Evolutionary conservation across 495 filamentous ascomycete genomes (phyloP), one percentile per base, ranked within the genome.

Genomic region (Venustampulla echinocandica): DNA sequence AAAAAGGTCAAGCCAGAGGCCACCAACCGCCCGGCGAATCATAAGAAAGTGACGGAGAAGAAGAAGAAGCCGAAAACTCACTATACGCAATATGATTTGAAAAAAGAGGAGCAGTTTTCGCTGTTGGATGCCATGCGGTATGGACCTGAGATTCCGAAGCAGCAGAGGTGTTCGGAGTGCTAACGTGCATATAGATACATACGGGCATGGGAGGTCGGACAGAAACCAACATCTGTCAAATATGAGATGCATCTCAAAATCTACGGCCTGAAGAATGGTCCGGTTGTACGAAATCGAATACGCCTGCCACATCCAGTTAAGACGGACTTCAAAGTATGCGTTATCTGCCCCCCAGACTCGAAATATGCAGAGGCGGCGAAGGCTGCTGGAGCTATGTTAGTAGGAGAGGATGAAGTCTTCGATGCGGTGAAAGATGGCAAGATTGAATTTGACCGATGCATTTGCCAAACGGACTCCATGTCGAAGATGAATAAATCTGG

Each of bases 81-180:
- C 49, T 95, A 76, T 61, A 71, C 61, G 19, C 69, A 81, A 44
- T 70, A 73, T 56, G 69, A 81, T 62, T 25, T 88, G 56, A 68
- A 72, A 58, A 54, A 75, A 52, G 67, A 79, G 53, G 68, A 86
- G 27, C 79, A 85, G 52, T 92, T 79, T 60, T 73, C 85, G 4
- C 74, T 98, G 10, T 85, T 84, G 54, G 92, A 98, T 70, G 92
- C 92, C 5, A 93, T 98, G 81, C 77, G 90, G 85, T 90, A 75
- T 37, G 75, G 17, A 21, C 3, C 20, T 21, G 4, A 21, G 37
- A 23, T 22, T 20, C 11, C n/a, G 18, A 21, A n/a, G n/a, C n/a
- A 30, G 10, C 22, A 21, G 37, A 23, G 20, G 7, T 40, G 10
- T n/a, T 6, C 37, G 20, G 18, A 40, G 7, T 6, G 5, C n/a